phyloP scores from a whole-genome alignment of 2,329 filamentous ascomycete species.

The Venturia aucupariae region DNA sequence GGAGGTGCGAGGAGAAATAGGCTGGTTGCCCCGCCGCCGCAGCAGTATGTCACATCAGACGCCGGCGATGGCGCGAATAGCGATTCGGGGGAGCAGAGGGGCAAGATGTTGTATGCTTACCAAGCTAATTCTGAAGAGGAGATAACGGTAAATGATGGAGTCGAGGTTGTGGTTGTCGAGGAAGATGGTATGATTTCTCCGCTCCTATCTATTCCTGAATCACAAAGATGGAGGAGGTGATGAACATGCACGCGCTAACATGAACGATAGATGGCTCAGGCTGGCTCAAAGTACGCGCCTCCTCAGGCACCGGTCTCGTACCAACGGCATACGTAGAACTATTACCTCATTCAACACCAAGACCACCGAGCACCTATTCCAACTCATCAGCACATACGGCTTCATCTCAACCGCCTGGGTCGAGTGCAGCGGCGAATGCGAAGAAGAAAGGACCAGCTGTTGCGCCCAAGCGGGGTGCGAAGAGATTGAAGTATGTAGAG shows the following conservation, averaged over 20 bases:
- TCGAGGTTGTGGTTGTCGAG: slow-evolving; percentile 69
- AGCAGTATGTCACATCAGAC: slow-evolving; percentile 59
- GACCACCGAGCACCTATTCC: slow-evolving; percentile 55
- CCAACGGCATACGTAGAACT: slow-evolving; percentile 75
- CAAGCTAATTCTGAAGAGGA: slow-evolving; percentile 75
- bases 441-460: slow-evolving; percentile 92
- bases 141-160: slow-evolving; percentile 67
- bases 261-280: slow-evolving; percentile 65
- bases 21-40: slow-evolving; percentile 78
- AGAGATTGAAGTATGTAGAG: slow-evolving; percentile 89
- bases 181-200: slow-evolving; percentile 63
- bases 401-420: slow-evolving; percentile 26
- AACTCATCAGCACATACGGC: slow-evolving; percentile 56
- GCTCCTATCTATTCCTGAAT: not conserved
- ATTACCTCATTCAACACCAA: slow-evolving; percentile 30
- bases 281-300: slow-evolving; percentile 77
- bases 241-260: slow-evolving; percentile 19
- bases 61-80: not conserved
- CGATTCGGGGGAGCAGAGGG: slow-evolving; percentile 47
- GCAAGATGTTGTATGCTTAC: slow-evolving; percentile 85
- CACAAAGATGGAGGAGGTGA: not conserved
- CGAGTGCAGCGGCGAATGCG: slow-evolving; percentile 24
- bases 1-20: slow-evolving; percentile 47
- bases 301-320: slow-evolving; percentile 72
- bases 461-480: slow-evolving; percentile 79